Evolutionary conservation across 2,329 filamentous ascomycete species (phyloP).

Genomic region (Xylariaceae sp.): DNA sequence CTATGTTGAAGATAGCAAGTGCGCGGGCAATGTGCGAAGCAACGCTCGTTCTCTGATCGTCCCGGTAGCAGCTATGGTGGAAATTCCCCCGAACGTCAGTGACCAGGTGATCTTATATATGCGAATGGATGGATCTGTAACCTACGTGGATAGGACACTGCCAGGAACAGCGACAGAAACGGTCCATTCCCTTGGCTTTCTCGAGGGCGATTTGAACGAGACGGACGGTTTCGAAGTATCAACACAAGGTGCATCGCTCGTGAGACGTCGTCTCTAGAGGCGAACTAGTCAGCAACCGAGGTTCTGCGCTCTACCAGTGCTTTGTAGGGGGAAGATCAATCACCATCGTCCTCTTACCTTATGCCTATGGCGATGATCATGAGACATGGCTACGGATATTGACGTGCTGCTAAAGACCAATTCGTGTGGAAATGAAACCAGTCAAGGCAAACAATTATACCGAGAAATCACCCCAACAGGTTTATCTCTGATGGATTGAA

Average conservation of each 20-base stretch:
- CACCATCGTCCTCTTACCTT: constrained; percentile 21
- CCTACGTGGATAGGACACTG: constrained; percentile 69
- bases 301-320: too few relatives aligned
- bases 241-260: constrained; percentile 36
- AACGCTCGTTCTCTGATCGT: constrained; percentile 68
- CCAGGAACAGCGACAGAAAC: constrained; percentile 73
- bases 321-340: background rate
- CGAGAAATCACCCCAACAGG: too few relatives aligned
- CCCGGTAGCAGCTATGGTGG: constrained; percentile 57
- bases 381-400: constrained; percentile 20
- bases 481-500: too few relatives aligned
- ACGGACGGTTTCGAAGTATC: constrained; percentile 64
- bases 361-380: constrained; percentile 28
- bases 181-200: constrained; percentile 62
- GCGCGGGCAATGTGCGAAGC: constrained; percentile 74
- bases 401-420: background rate
- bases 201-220: constrained; percentile 54
- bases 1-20: constrained; percentile 75
- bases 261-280: constrained; percentile 48
- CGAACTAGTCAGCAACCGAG: constrained; percentile 10
- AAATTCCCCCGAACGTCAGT: constrained; percentile 1
- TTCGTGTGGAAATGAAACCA: background rate
- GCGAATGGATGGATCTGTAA: constrained; percentile 10
- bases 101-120: background rate
- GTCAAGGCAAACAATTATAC: too few relatives aligned